These are phyloP conservation scores for Thalassiosira oceanica DNA, from an alignment of 352 stramenopile genomes.

Conservation along the genomic window DNA sequence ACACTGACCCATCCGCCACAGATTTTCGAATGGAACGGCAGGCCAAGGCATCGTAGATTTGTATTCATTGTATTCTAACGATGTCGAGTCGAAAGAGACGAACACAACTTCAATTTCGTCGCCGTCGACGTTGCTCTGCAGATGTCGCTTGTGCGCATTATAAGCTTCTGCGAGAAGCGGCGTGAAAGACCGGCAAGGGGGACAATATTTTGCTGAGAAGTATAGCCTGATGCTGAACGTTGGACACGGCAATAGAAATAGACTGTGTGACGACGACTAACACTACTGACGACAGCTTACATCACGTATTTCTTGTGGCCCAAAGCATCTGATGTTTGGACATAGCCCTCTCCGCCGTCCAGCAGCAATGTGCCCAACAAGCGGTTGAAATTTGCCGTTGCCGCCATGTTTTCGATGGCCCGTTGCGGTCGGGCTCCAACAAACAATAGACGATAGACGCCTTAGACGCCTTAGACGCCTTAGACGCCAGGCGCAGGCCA, in stretches of 20 bases:
- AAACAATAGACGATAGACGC: too few species aligned
- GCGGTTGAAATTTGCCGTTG: too few species aligned
- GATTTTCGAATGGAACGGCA: conserved; percentile 40
- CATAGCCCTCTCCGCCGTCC: too few species aligned
- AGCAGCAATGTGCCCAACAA: too few species aligned
- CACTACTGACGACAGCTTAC: conserved; percentile 16
- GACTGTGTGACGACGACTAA: not conserved
- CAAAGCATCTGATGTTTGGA: conserved; percentile 22
- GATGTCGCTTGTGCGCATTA: conserved; percentile 33
- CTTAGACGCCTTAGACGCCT: too few species aligned
- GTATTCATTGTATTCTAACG: conserved; percentile 42
- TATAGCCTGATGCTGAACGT: conserved; percentile 79
- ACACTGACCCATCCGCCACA: too few species aligned
- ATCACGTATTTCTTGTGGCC: conserved; percentile 48
- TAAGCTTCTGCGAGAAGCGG: conserved; percentile 90
- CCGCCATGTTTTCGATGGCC: too few species aligned
- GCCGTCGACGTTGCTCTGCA: not conserved
- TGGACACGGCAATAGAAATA: not conserved
- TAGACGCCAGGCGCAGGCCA: too few species aligned
- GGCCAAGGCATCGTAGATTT: conserved; percentile 39
- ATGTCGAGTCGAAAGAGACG: conserved; percentile 32
- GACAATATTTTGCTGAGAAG: conserved; percentile 92
- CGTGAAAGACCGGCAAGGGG: conserved; percentile 92
- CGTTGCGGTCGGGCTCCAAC: too few species aligned
- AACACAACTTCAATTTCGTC: conserved; percentile 48